Conservation (phyloP, 495 filamentous ascomycete species). For the Aspergillus coremiiformis region DNA sequence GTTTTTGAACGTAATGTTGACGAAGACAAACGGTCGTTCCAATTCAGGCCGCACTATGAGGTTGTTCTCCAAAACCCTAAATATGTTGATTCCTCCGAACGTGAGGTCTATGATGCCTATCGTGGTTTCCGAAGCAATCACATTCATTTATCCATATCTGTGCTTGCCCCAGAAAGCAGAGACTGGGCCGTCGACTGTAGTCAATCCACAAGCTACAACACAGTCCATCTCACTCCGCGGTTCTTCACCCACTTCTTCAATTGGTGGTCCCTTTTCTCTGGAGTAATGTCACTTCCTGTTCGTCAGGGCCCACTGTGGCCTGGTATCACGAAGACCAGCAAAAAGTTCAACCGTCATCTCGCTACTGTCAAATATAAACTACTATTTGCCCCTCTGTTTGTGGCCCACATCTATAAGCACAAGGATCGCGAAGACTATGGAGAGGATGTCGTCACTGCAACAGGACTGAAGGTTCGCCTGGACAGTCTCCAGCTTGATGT, state of each 20-base stretch:
- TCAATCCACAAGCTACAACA: conserved; percentile 80
- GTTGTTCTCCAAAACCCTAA: conserved; percentile 77
- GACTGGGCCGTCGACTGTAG: conserved; percentile 65
- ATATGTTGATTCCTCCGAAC: conserved; percentile 51
- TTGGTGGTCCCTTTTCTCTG: conserved; percentile 96
- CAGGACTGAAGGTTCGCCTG: conserved; percentile 85
- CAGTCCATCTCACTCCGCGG: conserved; percentile 82
- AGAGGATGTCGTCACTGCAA: conserved; percentile 76
- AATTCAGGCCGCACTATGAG: conserved; percentile 88
- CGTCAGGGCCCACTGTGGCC: conserved; percentile 88
- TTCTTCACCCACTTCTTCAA: conserved; percentile 98
- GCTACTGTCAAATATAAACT: conserved; percentile 97
- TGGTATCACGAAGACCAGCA: conserved; percentile 87
- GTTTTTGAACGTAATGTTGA: conserved; percentile 80
- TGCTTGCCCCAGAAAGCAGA: conserved; percentile 71
- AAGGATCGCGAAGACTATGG: conserved; percentile 85
- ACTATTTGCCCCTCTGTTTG: conserved; percentile 82
- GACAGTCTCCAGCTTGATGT: conserved; percentile 95
- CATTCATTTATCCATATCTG: conserved; percentile 87
- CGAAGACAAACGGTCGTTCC: conserved; percentile 62
- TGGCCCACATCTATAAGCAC: conserved; percentile 97
- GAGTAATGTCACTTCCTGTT: conserved; percentile 89
- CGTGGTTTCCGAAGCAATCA: conserved; percentile 89
- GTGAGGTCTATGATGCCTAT: conserved; percentile 78
- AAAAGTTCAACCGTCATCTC: conserved; percentile 94